Percentiles rank a stretch among this genome's conserved stretches.
Evolutionary conservation across 495 filamentous ascomycete genomes (phyloP).

Genomic region (Penicillium fimorum): DNA sequence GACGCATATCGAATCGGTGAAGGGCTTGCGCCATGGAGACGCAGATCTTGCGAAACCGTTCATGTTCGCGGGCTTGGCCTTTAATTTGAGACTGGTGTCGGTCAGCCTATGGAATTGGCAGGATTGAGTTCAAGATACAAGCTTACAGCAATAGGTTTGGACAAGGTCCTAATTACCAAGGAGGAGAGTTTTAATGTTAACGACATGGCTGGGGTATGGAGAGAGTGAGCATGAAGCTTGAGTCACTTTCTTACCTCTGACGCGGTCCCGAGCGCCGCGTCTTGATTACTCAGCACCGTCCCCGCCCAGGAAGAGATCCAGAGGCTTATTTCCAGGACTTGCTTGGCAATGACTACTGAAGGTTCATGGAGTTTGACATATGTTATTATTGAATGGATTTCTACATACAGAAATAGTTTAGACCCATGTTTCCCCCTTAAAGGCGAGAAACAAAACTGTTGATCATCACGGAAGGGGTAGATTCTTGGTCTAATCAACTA

Average conservation of each 20-base stretch:
- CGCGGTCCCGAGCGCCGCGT: background rate
- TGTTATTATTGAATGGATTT: background rate
- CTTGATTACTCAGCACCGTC: background rate
- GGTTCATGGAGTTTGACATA: background rate
- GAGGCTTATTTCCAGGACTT: background rate
- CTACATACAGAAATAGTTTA: background rate
- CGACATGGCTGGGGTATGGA: conserved; percentile 38
- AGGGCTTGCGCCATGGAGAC: conserved; percentile 78
- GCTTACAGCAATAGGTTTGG: conserved; percentile 71
- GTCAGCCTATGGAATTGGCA: conserved; percentile 48
- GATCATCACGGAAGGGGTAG: background rate
- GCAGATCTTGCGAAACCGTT: conserved; percentile 75
- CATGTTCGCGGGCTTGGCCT: conserved; percentile 90
- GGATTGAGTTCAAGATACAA: conserved; percentile 12
- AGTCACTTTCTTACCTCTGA: conserved; percentile 5
- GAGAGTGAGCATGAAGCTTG: conserved; percentile 1
- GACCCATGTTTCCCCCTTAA: background rate
- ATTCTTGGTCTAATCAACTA: background rate
- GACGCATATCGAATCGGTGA: conserved; percentile 90
- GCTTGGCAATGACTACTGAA: background rate
- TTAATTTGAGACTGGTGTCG: conserved; percentile 82
- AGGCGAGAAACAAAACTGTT: background rate
- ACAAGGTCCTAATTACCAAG: conserved; percentile 64
- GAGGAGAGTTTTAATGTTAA: conserved; percentile 69
- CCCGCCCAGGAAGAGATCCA: background rate